A percentile compares a stretch with the other conserved stretches of the same genome.
phyloP scores from a whole-genome alignment of 768 basidiomycete genomes.

The Boletales sp. region DNA sequence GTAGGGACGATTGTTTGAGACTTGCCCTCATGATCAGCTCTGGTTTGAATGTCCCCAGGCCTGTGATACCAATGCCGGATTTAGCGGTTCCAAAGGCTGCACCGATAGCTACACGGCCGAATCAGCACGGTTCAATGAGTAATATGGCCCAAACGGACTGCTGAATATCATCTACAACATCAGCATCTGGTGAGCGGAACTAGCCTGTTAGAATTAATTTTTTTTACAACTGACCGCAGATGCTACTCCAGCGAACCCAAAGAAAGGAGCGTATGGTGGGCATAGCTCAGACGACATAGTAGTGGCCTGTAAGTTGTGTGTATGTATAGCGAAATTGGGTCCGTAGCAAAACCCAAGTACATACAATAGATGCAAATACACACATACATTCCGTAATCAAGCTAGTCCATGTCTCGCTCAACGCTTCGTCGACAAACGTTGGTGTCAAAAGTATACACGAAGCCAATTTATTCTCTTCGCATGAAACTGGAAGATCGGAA shows the following conservation, averaged over 20 bases:
- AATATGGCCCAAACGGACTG: slow-evolving; percentile 55
- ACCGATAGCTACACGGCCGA: slow-evolving; percentile 62
- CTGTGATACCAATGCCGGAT: slow-evolving; percentile 95
- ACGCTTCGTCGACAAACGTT: no score
- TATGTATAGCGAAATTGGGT: not conserved
- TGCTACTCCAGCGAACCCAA: slow-evolving; percentile 97
- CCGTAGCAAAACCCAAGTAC: no score
- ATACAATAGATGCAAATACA: no score
- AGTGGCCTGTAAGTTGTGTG: not conserved
- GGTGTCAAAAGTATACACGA: no score
- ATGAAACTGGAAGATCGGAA: no score
- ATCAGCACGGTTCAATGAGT: slow-evolving; percentile 10
- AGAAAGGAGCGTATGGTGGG: slow-evolving; percentile 96
- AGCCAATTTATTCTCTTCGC: no score
- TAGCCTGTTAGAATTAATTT: not conserved
- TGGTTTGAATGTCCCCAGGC: slow-evolving; percentile 88
- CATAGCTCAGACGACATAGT: slow-evolving; percentile 61
- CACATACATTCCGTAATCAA: no score
- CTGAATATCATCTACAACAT: slow-evolving; percentile 86
- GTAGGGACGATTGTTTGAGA: not conserved
- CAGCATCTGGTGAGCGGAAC: slow-evolving; percentile 9
- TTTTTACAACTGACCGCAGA: slow-evolving; percentile 62
- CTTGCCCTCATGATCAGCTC: slow-evolving; percentile 97
- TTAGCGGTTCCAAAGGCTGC: slow-evolving; percentile 97
- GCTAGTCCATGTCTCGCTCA: no score